These are phyloP conservation scores for Pugionium cornutum DNA, from an alignment of 345 rosid genomes.

Conservation along the genomic window DNA sequence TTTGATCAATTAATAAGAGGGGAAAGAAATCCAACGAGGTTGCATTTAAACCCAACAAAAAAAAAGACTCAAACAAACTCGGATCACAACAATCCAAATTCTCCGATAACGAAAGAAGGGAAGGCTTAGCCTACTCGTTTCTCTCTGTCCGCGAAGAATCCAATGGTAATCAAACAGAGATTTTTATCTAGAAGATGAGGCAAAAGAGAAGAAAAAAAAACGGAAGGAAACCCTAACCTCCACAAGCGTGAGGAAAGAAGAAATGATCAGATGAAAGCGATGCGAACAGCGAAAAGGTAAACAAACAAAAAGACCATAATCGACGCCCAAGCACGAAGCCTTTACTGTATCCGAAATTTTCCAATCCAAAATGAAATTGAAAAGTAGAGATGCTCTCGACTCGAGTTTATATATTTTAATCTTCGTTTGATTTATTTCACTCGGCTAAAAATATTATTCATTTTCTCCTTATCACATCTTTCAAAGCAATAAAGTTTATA, in stretches of 20 bases:
- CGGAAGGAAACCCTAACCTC: conserved; percentile 6
- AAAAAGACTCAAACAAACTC: background rate
- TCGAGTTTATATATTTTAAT: conserved; percentile 14
- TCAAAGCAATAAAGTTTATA: background rate
- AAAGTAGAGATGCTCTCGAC: too few relatives aligned
- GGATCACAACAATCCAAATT: conserved; percentile 34
- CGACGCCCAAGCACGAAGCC: conserved; percentile 29
- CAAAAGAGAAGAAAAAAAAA: background rate
- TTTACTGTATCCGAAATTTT: too few relatives aligned
- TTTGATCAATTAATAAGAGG: too few relatives aligned
- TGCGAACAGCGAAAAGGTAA: background rate
- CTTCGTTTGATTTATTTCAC: conserved; percentile 32
- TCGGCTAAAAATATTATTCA: background rate
- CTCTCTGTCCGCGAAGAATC: conserved; percentile 27
- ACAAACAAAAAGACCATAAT: too few relatives aligned
- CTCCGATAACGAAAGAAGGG: background rate
- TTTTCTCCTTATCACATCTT: conserved; percentile 3
- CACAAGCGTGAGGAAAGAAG: conserved; percentile 23
- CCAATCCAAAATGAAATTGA: too few relatives aligned
- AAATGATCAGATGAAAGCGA: conserved; percentile 25
- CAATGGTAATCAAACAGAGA: too few relatives aligned
- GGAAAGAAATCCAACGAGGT: background rate
- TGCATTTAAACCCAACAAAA: conserved; percentile 34
- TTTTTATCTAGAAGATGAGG: too few relatives aligned
- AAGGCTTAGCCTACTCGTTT: background rate